Conservation (phyloP, 306 rosid species). For the Trifolium dubium region DNA sequence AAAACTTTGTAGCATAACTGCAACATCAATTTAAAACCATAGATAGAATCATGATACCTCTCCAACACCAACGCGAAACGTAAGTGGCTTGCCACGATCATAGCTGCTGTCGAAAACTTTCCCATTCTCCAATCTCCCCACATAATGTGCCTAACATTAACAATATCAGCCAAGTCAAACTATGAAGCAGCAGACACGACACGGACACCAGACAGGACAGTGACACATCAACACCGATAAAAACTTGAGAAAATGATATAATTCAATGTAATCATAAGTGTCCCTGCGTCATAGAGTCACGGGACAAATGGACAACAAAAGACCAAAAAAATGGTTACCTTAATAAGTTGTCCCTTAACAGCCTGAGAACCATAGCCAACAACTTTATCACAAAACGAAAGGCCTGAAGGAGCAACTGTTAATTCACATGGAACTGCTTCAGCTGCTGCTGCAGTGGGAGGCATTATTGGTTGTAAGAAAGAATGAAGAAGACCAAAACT, state of each 20-base stretch:
- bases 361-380: conserved; percentile 80
- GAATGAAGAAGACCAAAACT: conserved; percentile 51
- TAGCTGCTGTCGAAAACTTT: conserved; percentile 94
- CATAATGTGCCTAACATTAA: conserved; percentile 66
- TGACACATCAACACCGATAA: too few species aligned
- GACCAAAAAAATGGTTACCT: conserved; percentile 50
- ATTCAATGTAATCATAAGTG: too few species aligned
- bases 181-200: too few species aligned
- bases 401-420: conserved; percentile 76
- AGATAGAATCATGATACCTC: conserved; percentile 60
- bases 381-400: conserved; percentile 79
- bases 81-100: conserved; percentile 85
- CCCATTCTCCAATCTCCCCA: conserved; percentile 91
- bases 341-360: conserved; percentile 79
- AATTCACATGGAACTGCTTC: conserved; percentile 59
- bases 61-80: conserved; percentile 89
- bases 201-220: too few species aligned
- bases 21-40: not conserved
- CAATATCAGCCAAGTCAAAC: not conserved
- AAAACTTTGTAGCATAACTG: too few species aligned
- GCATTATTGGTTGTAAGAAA: conserved; percentile 21
- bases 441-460: conserved; percentile 46
- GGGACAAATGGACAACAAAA: not conserved
- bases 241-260: too few species aligned
- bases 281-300: too few species aligned